Evolutionary conservation across 257 asterid species (phyloP).

Genomic region (Echites panduratus): DNA sequence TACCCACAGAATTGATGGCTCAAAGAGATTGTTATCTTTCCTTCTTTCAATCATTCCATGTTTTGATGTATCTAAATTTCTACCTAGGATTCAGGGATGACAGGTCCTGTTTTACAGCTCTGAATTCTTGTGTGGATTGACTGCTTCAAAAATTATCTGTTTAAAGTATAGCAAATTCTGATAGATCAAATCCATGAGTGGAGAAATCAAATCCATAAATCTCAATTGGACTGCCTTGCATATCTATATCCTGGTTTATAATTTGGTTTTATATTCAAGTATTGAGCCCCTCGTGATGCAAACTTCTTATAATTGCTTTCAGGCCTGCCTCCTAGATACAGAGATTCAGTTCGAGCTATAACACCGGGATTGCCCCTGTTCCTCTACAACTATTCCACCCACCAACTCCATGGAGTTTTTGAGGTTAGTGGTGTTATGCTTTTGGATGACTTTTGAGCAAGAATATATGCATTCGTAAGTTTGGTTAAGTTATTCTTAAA

Average conservation of each 20-base stretch:
- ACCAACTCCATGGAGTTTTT: slow-evolving; percentile 89
- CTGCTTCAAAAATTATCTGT: background rate
- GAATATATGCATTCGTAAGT: background rate
- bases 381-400: slow-evolving; percentile 88
- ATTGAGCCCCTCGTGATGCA: background rate
- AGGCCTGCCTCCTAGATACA: slow-evolving; percentile 93
- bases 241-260: background rate
- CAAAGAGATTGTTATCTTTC: background rate
- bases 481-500: background rate
- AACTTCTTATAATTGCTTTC: slow-evolving; percentile 6
- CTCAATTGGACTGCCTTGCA: background rate
- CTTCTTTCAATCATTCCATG: background rate
- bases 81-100: background rate
- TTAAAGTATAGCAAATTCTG: background rate
- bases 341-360: slow-evolving; percentile 84
- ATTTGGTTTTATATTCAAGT: background rate
- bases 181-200: background rate
- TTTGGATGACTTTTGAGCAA: background rate
- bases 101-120: background rate
- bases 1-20: background rate
- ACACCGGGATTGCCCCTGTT: slow-evolving; percentile 91
- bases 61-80: background rate
- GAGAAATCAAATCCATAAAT: background rate
- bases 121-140: background rate
- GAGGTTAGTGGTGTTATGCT: slow-evolving; percentile 49